Evolutionary conservation across 371 early-diverging fungal species (phyloP).

Genomic region (Mucor saturninus): DNA sequence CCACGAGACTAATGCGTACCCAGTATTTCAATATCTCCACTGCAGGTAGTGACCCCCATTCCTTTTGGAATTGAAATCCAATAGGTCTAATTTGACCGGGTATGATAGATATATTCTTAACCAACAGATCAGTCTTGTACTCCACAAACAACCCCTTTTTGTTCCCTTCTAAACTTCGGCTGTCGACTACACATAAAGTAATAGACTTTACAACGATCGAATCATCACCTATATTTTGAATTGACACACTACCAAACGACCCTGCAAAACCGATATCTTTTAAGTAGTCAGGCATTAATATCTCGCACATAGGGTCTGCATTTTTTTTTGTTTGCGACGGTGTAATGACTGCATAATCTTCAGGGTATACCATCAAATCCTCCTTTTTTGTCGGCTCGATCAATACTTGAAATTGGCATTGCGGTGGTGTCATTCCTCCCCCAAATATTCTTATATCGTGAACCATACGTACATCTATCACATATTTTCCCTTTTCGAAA

Average conservation of each 20-base stretch:
- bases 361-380: background rate
- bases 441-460: slow-evolving; percentile 74
- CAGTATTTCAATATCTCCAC: slow-evolving; percentile 10
- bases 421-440: slow-evolving; percentile 55
- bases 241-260: slow-evolving; percentile 22
- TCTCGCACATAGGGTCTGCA: slow-evolving; percentile 1
- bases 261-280: slow-evolving; percentile 27
- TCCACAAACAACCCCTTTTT: background rate
- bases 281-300: slow-evolving; percentile 30
- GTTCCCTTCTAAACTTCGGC: background rate
- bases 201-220: slow-evolving; percentile 12
- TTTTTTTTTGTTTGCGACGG: background rate
- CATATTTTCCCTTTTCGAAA: slow-evolving; percentile 50
- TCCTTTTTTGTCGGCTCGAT: slow-evolving; percentile 9
- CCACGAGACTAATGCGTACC: slow-evolving; percentile 19
- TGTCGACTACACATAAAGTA: slow-evolving; percentile 23
- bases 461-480: slow-evolving; percentile 56
- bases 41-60: slow-evolving; percentile 17
- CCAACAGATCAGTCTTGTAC: slow-evolving; percentile 18
- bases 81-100: slow-evolving; percentile 25
- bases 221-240: slow-evolving; percentile 26
- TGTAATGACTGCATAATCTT: background rate
- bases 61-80: slow-evolving; percentile 24
- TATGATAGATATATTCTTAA: slow-evolving; percentile 1
- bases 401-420: slow-evolving; percentile 36